Base-by-base conservation (phyloP, 2,329 filamentous ascomycete genomes). In the Hypomyces perniciosus region DNA sequence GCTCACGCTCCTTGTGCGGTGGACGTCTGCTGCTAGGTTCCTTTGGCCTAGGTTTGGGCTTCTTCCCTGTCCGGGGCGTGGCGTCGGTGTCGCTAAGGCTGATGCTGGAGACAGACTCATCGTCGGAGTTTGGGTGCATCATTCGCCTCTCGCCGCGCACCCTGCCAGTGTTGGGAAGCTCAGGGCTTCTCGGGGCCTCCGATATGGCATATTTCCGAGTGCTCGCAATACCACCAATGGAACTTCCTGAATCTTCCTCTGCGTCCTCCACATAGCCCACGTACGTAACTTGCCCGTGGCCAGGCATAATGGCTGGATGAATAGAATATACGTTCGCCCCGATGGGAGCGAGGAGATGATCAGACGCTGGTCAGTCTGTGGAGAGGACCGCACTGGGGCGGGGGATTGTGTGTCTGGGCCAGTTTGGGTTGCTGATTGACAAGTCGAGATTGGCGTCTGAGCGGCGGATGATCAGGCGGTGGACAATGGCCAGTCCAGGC, bases 101-200 rank as follows among this genome's bases (percentile, higher is more conserved):
- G 48, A 65, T 60, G 42, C 57, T 55, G 9, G 61, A 46, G 7
- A n/a, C 46, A 59, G 70, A 68, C 37, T 70, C 67, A 10, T 72
- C 68, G 39, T 68, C 67, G 42, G 66, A 63, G 53, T 67, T 70
- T 46, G 65, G 50, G 65, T 56, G 64, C 26, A 61, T 50, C 12
- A 61, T 56, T 35, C 62, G 61, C 54, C 61, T 63, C 39, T 74
- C 70, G 49, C 61, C 72, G 54, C 75, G 72, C 40, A 73, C 68
- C 61, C 72, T 76, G 55, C 76, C 65, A 20, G 73, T 79, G 61
- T 80, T 81, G 59, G 78, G 72, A 31, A 70, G 71, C 59, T 79
- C 72, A 8, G 74, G 72, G 56, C 71, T 73, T 34, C 53, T 50
- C 30, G 70, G 65, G n/a, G 68, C 72, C 47, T 71, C 65, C 30